Base-by-base conservation (phyloP, 1,139 yeast genomes). In the Sugiyamaella pinicola region DNA sequence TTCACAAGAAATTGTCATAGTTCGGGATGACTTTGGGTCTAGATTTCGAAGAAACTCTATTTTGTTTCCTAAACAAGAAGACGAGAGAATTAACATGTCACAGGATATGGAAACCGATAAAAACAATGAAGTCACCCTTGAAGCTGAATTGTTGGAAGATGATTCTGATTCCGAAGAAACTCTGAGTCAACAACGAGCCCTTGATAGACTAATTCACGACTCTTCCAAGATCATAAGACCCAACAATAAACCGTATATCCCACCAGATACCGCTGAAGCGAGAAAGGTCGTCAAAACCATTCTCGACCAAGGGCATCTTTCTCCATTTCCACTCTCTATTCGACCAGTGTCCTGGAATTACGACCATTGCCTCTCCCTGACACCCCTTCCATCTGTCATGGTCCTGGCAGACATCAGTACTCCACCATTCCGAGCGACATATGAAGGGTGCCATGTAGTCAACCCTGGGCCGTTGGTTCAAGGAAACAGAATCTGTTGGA, bases 261-360 rank as follows among this genome's bases (percentile, higher is more conserved):
- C 65, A 9, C 65, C 68, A 6, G 80, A 78, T 49, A 70, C 82
- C 6, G 74, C 75, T 28, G 93, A 87, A 67, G 85, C 95, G 0
- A 76, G 95, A 58, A 85, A 83, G 62, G 70, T 89, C 6, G 88
- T 86, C 18, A 85, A 87, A 61, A 88, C 96, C 0, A 58, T 93
- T 2, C 70, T 93, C 10, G 96, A 89, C 64, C 99, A 93, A 69
- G 95, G 95, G 0, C 86, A 83, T 64, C 68, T 93, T 49, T 86
- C 95, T 43, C 98, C 99, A 15, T 89, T 90, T 65, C 74, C 82
- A 3, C 69, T 75, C 26, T 71, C 76, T 38, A 72, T 81, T 28
- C 79, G 88, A 56, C 85, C 95, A 0, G 74, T 88, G 1, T 73
- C 81, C 35, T 81, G 96, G 73, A 84, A 83, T 55, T 80, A 79